Conservation (phyloP, 2,329 filamentous ascomycete genomes). For the Ascochyta clinopodiicola region DNA sequence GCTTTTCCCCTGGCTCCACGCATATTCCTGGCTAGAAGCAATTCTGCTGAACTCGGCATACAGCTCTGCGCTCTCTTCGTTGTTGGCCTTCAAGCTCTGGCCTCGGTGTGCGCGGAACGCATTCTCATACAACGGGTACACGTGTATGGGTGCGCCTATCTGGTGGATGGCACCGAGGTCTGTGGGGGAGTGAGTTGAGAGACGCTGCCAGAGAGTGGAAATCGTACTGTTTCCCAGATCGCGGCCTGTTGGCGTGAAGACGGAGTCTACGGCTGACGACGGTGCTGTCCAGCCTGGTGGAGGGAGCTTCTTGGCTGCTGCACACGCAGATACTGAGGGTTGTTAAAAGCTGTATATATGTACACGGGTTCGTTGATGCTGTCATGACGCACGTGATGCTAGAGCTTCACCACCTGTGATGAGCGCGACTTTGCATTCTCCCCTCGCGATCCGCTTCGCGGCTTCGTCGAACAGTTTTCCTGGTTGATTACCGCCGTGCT, state of each 20-base stretch:
- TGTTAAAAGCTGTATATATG: neutral
- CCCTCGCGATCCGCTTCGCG: slow-evolving; percentile 61
- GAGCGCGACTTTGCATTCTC: slow-evolving; percentile 63
- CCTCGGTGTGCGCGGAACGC: slow-evolving; percentile 63
- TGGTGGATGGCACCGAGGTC: slow-evolving; percentile 63
- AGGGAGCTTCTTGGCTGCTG: slow-evolving; percentile 59
- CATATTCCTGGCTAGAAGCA: slow-evolving; percentile 59
- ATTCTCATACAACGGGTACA: slow-evolving; percentile 73
- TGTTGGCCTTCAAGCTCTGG: slow-evolving; percentile 63
- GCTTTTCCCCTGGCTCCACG: slow-evolving; percentile 64
- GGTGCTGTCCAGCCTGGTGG: slow-evolving; percentile 66
- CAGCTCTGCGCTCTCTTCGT: slow-evolving; percentile 64
- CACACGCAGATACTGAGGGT: slow-evolving; percentile 58
- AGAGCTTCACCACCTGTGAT: slow-evolving; percentile 70
- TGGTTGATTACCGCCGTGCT: slow-evolving; percentile 70
- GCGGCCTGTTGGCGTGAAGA: slow-evolving; percentile 60
- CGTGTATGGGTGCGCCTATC: slow-evolving; percentile 69
- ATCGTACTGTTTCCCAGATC: slow-evolving; percentile 52
- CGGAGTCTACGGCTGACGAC: slow-evolving; percentile 54
- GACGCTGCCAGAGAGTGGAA: slow-evolving; percentile 20
- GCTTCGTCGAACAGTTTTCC: slow-evolving; percentile 69
- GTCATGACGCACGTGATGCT: slow-evolving; percentile 58
- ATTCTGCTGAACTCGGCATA: slow-evolving; percentile 68
- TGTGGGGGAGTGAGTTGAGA: slow-evolving; percentile 39
- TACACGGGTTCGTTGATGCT: neutral